Base-by-base conservation (phyloP, 116 monocot species). In the Papilionanthe hybrid region DNA sequence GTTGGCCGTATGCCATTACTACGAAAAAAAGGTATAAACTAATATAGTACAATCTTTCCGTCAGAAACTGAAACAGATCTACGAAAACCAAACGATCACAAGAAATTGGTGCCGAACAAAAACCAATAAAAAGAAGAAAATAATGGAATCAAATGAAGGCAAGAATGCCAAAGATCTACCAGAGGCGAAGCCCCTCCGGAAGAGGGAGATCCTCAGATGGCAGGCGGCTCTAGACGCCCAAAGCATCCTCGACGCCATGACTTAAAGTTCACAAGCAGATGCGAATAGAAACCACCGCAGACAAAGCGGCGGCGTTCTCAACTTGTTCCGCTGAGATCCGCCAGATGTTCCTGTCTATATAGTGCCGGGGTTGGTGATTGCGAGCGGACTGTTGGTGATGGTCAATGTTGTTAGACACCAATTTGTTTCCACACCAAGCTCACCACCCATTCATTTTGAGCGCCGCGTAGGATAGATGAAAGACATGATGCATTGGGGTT, bases 161-260 rank as follows among this genome's bases (percentile, higher is more conserved):
- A 18, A 15, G 12, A 72, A 23, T 6, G 7, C 23, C 1, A 18
- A 41, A 1, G 47, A 74, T 47, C 18, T 77, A 86, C 89, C 89
- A 42, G 84, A 80, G 37, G 89, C 73, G 75, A 89, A 89, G 30
- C 79, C 86, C 50, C 89, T 82, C 44, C 68, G 78, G 78, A 86
- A 78, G 75, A 84, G 77, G 78, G 89, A 89, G 82, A 89, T 89
- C 78, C 80, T 77, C 23, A 89, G 84, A 80, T 78, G 82, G 5
- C 84, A 72, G 71, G 89, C 89, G 80, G 86, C 82, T 80, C 87
- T 82, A 50, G 89, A 89, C 13, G 89, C 86, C 86, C 89, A 89
- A 60, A 89, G 18, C 79, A 86, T 49, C 78, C 89, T 84, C 41
- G 89, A 82, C 65, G 86, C 82, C 85, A 85, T 83, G 66, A 81